These are phyloP conservation scores for Lolium perenne DNA, from an alignment of 176 grass and related monocot species.

Conservation along the genomic window DNA sequence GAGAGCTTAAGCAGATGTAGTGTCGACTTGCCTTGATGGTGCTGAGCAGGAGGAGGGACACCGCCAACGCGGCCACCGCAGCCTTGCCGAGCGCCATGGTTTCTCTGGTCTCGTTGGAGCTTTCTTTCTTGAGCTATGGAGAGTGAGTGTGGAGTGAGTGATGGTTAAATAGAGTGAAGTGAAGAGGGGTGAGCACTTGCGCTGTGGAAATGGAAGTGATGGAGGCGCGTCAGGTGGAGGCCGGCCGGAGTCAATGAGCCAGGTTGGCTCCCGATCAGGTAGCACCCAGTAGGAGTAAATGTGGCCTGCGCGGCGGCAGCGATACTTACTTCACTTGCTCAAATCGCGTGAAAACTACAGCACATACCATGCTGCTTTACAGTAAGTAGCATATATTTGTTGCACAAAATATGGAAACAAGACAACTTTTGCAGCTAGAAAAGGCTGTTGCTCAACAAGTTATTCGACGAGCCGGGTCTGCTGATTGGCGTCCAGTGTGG, in stretches of 20 bases:
- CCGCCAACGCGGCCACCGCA: conserved; percentile 38
- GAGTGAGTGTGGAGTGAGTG: not conserved
- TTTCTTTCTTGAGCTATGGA: conserved; percentile 23
- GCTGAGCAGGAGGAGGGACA: conserved; percentile 54
- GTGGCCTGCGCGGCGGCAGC: not conserved
- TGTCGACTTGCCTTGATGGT: conserved; percentile 46
- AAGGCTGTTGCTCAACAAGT: too few relatives aligned
- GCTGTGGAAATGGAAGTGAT: not conserved
- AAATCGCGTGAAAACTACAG: too few relatives aligned
- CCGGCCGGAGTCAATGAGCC: conserved; percentile 39
- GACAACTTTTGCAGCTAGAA: too few relatives aligned
- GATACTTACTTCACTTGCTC: too few relatives aligned
- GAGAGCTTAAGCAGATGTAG: not conserved
- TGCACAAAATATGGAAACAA: too few relatives aligned
- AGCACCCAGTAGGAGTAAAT: not conserved
- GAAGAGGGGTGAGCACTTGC: not conserved
- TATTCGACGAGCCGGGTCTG: too few relatives aligned
- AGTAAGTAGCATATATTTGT: too few relatives aligned
- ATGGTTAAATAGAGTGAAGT: conserved; percentile 42
- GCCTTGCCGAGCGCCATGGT: conserved; percentile 60
- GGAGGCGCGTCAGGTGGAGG: not conserved
- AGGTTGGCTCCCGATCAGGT: conserved; percentile 27
- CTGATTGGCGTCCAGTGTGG: too few relatives aligned
- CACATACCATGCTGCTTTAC: too few relatives aligned
- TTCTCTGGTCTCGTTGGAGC: not conserved